Evolutionary conservation across 2,329 filamentous ascomycete genomes (phyloP), one percentile per base, ranked within the genome.

Genomic region (Escovopsis sp.): DNA sequence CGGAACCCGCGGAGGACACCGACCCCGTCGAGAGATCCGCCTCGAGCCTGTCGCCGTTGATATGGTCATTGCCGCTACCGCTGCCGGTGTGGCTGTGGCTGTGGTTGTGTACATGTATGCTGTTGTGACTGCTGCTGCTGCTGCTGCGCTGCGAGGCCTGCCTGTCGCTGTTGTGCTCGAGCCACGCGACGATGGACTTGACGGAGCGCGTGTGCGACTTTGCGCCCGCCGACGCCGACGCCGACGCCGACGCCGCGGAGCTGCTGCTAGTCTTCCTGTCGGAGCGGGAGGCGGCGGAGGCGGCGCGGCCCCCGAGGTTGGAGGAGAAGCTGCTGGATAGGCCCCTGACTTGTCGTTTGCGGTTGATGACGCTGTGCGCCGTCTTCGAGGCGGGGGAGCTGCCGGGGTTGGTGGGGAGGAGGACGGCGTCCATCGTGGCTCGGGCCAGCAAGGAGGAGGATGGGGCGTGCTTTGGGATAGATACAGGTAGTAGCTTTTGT

Each of bases 131-230:
- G 37, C 24, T 20, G 25, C 32, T 37, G 7, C 35, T 27, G 33
- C 35, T 43, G n/a, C 24, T 43, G 41, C 38, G 27, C 24, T 47
- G 48, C 5, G 50, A 48, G 11, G 11, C 27, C 3, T 30, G 5
- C 27, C 27, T 30, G 3, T 30, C 27, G 27, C 27, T 30, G 27
- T 30, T 9, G 27, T 30, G 8, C 42, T 59, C 57, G 15, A 59
- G 47, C 54, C 54, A 57, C n/a, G 51, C 52, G 37, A 58, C 51
- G 36, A 59, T 57, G 40, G 54, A 53, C 38, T 51, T 53, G 42
- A 58, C 56, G 24, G 53, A 55, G 37, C 52, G 51, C 43, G 42
- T 42, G 33, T 10, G n/a, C 30, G 4, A 15, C 10, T 35, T 39
- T 38, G 27, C 27, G 27, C 8, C 8, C 27, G 11, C 27, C 8